These are phyloP conservation scores for Anthostomella pinea DNA, from an alignment of 2,329 filamentous ascomycete genomes.

Conservation along the genomic window DNA sequence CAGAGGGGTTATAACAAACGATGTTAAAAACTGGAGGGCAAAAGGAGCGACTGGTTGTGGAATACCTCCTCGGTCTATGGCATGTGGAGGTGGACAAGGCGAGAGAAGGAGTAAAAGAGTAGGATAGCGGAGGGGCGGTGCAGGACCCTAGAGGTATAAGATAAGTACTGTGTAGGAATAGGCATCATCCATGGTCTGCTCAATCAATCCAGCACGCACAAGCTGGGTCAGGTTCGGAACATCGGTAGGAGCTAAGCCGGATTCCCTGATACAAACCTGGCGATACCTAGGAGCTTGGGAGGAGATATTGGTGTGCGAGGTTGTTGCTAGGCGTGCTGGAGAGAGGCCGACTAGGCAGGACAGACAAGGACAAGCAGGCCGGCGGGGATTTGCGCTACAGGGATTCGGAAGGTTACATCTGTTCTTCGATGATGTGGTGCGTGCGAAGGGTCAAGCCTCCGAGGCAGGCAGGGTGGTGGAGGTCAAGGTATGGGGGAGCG, in stretches of 20 bases:
- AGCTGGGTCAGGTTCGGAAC: constrained; percentile 47
- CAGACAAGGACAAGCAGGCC: constrained; percentile 27
- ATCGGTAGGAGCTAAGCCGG: constrained; percentile 51
- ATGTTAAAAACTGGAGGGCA: constrained; percentile 32
- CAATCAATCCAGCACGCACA: constrained; percentile 41
- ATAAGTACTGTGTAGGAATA: constrained; percentile 44
- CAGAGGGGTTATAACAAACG: constrained; percentile 41
- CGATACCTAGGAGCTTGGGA: constrained; percentile 31
- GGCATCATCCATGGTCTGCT: constrained; percentile 38
- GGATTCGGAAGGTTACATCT: constrained; percentile 39
- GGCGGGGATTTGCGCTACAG: constrained; percentile 37
- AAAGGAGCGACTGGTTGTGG: constrained; percentile 52
- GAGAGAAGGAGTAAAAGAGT: constrained; percentile 39
- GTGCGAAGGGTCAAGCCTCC: constrained; percentile 28
- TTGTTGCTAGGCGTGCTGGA: constrained; percentile 37
- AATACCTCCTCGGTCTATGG: constrained; percentile 32
- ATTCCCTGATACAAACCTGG: constrained; percentile 45
- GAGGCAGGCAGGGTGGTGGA: constrained; percentile 30
- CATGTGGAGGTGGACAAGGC: constrained; percentile 43
- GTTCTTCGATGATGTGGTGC: constrained; percentile 40
- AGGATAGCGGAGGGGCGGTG: constrained; percentile 46
- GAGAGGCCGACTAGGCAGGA: constrained; percentile 31
- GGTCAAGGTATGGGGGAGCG: constrained; percentile 32
- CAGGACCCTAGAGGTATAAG: constrained; percentile 52
- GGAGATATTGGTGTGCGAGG: constrained; percentile 34